phyloP scores from a whole-genome alignment of 352 stramenopile genomes.

The Phytophthora aleatoria region DNA sequence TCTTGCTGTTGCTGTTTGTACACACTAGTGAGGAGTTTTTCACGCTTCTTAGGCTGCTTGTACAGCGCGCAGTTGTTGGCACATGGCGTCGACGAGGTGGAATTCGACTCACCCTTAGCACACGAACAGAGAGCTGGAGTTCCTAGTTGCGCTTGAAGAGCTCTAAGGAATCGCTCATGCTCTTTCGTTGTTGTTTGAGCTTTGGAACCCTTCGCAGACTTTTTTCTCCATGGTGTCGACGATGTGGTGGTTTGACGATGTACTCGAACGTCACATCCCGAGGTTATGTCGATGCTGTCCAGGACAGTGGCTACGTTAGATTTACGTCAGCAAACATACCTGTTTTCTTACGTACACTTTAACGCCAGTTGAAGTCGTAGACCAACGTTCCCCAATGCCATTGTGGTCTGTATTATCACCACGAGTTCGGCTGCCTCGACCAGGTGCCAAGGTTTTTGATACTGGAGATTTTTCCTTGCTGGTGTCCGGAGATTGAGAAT shows the following conservation, averaged over 20 bases:
- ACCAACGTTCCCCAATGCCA: not conserved
- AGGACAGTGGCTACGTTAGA: slow-evolving; percentile 9
- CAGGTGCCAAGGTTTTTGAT: slow-evolving; percentile 16
- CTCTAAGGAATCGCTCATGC: slow-evolving; percentile 52
- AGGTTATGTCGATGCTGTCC: slow-evolving; percentile 43
- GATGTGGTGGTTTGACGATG: slow-evolving; percentile 43
- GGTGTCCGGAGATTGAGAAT: not conserved
- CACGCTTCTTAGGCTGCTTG: slow-evolving; percentile 63
- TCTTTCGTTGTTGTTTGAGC: slow-evolving; percentile 10
- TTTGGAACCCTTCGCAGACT: slow-evolving; percentile 15
- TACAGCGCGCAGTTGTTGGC: slow-evolving; percentile 80
- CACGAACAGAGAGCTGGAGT: slow-evolving; percentile 68
- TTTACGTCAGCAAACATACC: not conserved
- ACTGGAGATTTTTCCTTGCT: slow-evolving; percentile 10
- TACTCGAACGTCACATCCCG: slow-evolving; percentile 38
- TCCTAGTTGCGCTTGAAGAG: slow-evolving; percentile 51
- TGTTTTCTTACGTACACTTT: slow-evolving; percentile 19
- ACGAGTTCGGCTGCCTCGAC: slow-evolving; percentile 17
- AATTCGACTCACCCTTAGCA: slow-evolving; percentile 12
- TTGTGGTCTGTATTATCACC: not conserved
- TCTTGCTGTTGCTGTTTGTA: slow-evolving; percentile 64
- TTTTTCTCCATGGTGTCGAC: slow-evolving; percentile 64
- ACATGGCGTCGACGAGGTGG: slow-evolving; percentile 31
- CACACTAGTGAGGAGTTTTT: slow-evolving; percentile 54
- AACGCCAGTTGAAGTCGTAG: slow-evolving; percentile 2